These are phyloP conservation scores for Cercophora scortea DNA, from an alignment of 495 filamentous ascomycete genomes.

Conservation along the genomic window DNA sequence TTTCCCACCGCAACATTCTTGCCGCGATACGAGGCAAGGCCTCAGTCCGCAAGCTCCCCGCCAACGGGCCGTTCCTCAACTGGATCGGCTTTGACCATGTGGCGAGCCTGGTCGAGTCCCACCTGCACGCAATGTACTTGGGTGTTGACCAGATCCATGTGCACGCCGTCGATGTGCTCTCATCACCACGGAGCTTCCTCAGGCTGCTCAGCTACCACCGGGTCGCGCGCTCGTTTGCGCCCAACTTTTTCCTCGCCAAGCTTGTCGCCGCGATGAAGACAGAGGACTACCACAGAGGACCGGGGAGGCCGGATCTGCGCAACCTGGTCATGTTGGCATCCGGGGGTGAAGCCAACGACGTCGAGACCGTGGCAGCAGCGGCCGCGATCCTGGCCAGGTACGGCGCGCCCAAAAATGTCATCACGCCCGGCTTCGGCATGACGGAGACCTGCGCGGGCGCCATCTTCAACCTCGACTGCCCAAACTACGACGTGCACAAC, in stretches of 20 bases:
- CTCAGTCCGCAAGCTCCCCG: background rate
- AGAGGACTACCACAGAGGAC: background rate
- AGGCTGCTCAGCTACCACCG: background rate
- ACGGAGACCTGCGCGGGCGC: slow-evolving; percentile 44
- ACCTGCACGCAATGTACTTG: slow-evolving; percentile 35
- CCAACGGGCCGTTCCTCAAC: slow-evolving; percentile 27
- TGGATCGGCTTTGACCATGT: slow-evolving; percentile 51
- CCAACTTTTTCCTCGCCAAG: background rate
- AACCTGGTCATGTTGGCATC: background rate
- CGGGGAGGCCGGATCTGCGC: background rate
- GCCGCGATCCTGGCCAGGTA: background rate
- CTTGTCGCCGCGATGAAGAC: background rate
- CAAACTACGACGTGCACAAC: slow-evolving; percentile 23
- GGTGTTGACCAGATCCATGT: slow-evolving; percentile 40
- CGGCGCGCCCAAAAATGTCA: slow-evolving; percentile 5
- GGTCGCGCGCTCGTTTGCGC: background rate
- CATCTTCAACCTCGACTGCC: slow-evolving; percentile 28
- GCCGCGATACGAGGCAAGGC: slow-evolving; percentile 38
- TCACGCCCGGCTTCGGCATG: slow-evolving; percentile 35
- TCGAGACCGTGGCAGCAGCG: background rate
- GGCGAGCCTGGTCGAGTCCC: slow-evolving; percentile 41
- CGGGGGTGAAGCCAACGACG: background rate
- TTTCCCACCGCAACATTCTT: slow-evolving; percentile 40
- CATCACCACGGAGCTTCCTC: background rate
- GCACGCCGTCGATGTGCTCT: slow-evolving; percentile 2